A percentile compares a stretch with the other conserved stretches of the same genome.
Conservation (phyloP, 1,284 basidiomycete species). For the Amylostereum areolatum region DNA sequence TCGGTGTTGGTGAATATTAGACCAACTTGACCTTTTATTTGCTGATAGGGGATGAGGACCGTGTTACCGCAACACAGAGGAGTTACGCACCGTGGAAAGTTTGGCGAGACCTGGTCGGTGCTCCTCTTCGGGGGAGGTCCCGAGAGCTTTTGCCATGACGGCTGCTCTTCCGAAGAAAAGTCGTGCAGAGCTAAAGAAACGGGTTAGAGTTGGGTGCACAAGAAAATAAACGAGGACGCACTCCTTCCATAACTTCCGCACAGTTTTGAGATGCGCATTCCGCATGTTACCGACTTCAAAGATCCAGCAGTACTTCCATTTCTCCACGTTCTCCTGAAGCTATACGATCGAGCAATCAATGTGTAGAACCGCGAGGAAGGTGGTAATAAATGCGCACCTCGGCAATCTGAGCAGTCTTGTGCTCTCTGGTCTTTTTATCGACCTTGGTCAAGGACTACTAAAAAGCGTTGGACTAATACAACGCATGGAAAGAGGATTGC, state of each 20-base stretch:
- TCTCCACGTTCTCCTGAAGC: slow-evolving; percentile 75
- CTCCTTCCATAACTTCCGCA: slow-evolving; percentile 93
- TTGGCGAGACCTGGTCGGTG: slow-evolving; percentile 76
- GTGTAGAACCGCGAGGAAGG: background rate
- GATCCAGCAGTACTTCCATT: slow-evolving; percentile 93
- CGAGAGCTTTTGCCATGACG: slow-evolving; percentile 96
- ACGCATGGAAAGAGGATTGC: too few species aligned
- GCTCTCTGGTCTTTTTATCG: slow-evolving; percentile 73
- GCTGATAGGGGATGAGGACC: slow-evolving; percentile 40
- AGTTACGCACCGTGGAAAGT: slow-evolving; percentile 64
- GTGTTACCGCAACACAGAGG: slow-evolving; percentile 1
- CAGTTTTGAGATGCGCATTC: slow-evolving; percentile 91
- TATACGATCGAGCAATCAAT: slow-evolving; percentile 23
- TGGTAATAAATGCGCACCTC: slow-evolving; percentile 50
- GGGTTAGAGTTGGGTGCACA: slow-evolving; percentile 22
- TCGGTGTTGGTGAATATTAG: slow-evolving; percentile 88
- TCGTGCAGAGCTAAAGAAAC: slow-evolving; percentile 61
- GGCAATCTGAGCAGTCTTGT: slow-evolving; percentile 81
- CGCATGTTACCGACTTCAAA: slow-evolving; percentile 95
- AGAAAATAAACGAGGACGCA: too few species aligned
- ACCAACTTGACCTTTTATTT: slow-evolving; percentile 91
- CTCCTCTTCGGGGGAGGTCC: slow-evolving; percentile 83
- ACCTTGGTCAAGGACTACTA: slow-evolving; percentile 78
- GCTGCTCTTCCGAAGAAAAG: slow-evolving; percentile 92
- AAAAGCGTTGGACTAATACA: too few species aligned